Conservation (phyloP, 1,139 yeast genomes). For the Candida tetrigidarum region DNA sequence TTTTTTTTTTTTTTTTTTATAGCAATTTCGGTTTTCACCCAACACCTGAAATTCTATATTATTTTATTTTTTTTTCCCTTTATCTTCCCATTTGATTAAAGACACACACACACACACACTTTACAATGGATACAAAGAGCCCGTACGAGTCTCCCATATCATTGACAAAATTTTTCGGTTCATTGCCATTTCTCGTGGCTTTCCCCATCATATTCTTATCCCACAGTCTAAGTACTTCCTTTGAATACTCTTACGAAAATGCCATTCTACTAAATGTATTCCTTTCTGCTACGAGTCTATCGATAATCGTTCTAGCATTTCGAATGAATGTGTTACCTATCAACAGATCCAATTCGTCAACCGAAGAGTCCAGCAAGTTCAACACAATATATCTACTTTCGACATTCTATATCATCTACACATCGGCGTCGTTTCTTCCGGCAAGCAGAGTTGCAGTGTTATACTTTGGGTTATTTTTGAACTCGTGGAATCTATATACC, state of each 20-base stretch:
- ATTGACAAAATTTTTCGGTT: conserved; percentile 18
- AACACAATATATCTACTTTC: conserved; percentile 10
- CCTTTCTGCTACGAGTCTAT: conserved; percentile 7
- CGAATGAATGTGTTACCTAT: conserved; percentile 10
- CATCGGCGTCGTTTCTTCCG: conserved; percentile 25
- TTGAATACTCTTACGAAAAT: conserved; percentile 1
- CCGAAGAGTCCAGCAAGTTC: conserved; percentile 3
- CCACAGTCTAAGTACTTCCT: conserved; percentile 16
- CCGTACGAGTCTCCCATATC: conserved; percentile 7
- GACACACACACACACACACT: neutral
- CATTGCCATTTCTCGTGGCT: conserved; percentile 33
- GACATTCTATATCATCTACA: conserved; percentile 15
- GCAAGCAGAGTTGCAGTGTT: conserved; percentile 26
- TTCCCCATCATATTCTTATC: conserved; percentile 31
- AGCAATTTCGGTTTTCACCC: neutral
- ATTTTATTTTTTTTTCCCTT: neutral
- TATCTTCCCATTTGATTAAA: neutral
- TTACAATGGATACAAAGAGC: conserved; percentile 1
- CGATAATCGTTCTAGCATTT: conserved; percentile 9
- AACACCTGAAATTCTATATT: neutral
- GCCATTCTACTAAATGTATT: conserved; percentile 13
- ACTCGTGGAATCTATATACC: conserved; percentile 32
- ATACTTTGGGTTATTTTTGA: conserved; percentile 31
- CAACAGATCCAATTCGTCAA: conserved; percentile 3
- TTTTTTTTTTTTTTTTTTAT: neutral